Conservation (phyloP, 371 early-diverging fungal species). For the Haplosporangium sp. region DNA sequence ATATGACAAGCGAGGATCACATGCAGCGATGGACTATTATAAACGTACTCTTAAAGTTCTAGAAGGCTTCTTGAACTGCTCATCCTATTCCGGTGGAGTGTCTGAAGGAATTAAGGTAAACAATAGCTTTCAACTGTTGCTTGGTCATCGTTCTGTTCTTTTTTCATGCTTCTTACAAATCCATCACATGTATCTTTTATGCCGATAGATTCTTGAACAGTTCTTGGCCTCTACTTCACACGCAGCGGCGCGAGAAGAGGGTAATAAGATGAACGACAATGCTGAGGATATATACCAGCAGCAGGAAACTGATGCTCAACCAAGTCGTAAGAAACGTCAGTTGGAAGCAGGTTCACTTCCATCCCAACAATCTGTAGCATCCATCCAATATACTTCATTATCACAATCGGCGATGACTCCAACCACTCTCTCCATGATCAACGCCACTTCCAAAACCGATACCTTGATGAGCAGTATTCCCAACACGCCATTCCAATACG, state of each 20-base stretch:
- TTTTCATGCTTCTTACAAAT: too few relatives aligned
- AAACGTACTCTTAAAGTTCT: conserved; percentile 40
- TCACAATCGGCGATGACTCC: conserved; percentile 13
- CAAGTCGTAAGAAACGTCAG: too few relatives aligned
- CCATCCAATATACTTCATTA: background rate
- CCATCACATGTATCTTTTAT: too few relatives aligned
- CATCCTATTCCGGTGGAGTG: conserved; percentile 46
- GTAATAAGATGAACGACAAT: conserved; percentile 34
- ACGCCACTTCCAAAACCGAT: conserved; percentile 3
- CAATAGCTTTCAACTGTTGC: too few relatives aligned
- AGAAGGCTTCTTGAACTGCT: conserved; percentile 24
- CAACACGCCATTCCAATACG: conserved; percentile 4
- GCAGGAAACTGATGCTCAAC: conserved; percentile 13
- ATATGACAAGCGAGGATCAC: conserved; percentile 51
- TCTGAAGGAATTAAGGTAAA: conserved; percentile 52
- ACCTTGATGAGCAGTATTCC: background rate
- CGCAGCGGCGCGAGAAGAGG: too few relatives aligned
- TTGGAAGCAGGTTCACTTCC: background rate
- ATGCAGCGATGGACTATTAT: conserved; percentile 54
- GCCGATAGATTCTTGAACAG: too few relatives aligned
- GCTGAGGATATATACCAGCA: conserved; percentile 24
- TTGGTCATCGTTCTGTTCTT: too few relatives aligned
- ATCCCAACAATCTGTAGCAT: background rate
- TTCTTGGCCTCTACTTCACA: too few relatives aligned
- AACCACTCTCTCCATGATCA: conserved; percentile 38